Evolutionary conservation across 495 filamentous ascomycete species (phyloP).

Genomic region (Daldinia childiae): DNA sequence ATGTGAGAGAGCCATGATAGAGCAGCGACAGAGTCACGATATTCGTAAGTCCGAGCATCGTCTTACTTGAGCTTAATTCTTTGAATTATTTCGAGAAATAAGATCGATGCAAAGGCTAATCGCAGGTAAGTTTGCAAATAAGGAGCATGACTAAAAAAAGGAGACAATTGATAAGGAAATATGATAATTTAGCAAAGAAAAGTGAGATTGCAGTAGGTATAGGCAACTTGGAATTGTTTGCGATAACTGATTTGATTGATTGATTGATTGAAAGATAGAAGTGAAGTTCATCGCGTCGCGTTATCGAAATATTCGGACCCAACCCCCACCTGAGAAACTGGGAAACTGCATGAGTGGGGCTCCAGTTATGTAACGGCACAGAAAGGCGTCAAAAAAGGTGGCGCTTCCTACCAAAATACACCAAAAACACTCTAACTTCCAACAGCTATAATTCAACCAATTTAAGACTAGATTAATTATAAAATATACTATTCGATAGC

Average conservation of each 20-base stretch:
- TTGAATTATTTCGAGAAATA: background rate
- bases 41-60: constrained; percentile 15
- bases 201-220: background rate
- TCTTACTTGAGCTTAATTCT: constrained; percentile 8
- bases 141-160: constrained; percentile 13
- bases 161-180: constrained; percentile 36
- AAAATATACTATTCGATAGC: no score
- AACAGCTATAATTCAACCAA: no score
- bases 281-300: constrained; percentile 3
- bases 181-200: constrained; percentile 20
- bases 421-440: no score
- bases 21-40: constrained; percentile 4
- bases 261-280: background rate
- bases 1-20: constrained; percentile 33
- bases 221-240: background rate
- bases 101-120: constrained; percentile 10
- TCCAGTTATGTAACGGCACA: background rate
- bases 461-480: no score
- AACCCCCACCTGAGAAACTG: background rate
- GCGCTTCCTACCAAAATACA: no score
- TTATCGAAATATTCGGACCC: background rate
- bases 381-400: no score
- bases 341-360: background rate
- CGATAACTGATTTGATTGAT: background rate
- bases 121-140: background rate